Base-by-base conservation (phyloP, 23 red algal species). In the Gracilaria caudata region DNA sequence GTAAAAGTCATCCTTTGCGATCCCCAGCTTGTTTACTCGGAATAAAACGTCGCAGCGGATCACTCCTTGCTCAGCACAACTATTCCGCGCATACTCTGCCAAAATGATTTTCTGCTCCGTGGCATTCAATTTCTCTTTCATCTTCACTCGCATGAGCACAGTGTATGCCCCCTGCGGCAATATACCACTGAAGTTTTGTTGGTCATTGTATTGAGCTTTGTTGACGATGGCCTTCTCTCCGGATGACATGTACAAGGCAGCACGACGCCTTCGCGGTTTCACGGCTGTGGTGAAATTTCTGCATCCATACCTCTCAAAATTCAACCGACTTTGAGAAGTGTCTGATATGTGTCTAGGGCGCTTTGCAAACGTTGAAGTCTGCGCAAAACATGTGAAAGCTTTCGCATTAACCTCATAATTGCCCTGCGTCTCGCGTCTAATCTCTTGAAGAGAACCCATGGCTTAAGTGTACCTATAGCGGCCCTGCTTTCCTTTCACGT, bases 21-120 rank as follows among this genome's bases (percentile, higher is more conserved):
- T 44, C 20, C 87, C 65, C 30, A 61, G 54, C 26, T 57, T 74
- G 35, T 61, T 68, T 11, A 81, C 87, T 58, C 70, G 64, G 58
- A 64, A 91, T 29, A 91, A 55, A 35, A 91, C 77, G 68, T 91
- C 87, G 51, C 87, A 91, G 28, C 87, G 87, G 28, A 91, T 56
- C 47, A 82, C 78, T 13, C 87, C 87, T 19, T 75, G 87, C 33
- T 91, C 87, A 10, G 78, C 63, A 28, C 87, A 91, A 29, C 74
- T 91, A n/a, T 68, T 46, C 33, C 77, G 56, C 24, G 87, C 87
- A 45, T 91, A 91, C 39, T 91, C 87, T 37, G 87, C 39, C 11
- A 91, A 77, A 26, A 91, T 37, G 9, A 76, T 77, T 37, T 82
- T 81, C 37, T 56, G 33, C 63, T 81, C 87, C 4, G 63, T 26